Conservation (phyloP, 2,329 filamentous ascomycete species). For the Teratosphaeriaceae sp. region DNA sequence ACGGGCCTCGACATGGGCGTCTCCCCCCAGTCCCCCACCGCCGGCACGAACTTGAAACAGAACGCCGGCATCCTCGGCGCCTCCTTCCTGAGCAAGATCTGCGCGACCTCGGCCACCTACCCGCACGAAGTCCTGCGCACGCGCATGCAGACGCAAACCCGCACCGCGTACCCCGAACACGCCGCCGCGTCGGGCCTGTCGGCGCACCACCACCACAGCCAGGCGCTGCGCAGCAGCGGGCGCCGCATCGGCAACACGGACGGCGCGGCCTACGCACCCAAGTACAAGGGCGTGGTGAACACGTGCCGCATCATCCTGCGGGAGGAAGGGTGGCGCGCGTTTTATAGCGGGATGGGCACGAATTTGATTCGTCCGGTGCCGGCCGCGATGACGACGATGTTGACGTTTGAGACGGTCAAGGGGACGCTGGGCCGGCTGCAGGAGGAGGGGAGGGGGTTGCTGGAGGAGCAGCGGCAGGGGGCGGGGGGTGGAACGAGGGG, state of each 20-base stretch:
- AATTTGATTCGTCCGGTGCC: slow-evolving; percentile 96
- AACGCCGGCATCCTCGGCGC: slow-evolving; percentile 79
- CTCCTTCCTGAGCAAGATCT: slow-evolving; percentile 88
- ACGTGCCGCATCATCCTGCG: slow-evolving; percentile 78
- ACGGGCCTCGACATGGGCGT: slow-evolving; percentile 85
- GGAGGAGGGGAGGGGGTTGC: slow-evolving; percentile 39
- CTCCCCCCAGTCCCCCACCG: slow-evolving; percentile 38
- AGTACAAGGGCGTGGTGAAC: slow-evolving; percentile 71
- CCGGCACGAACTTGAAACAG: slow-evolving; percentile 42
- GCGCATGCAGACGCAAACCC: slow-evolving; percentile 84
- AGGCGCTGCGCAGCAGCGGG: slow-evolving; percentile 28
- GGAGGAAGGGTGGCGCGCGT: slow-evolving; percentile 93
- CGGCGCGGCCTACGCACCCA: slow-evolving; percentile 46
- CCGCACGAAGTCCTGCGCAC: slow-evolving; percentile 96
- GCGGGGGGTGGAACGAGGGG: too few species aligned
- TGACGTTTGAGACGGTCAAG: slow-evolving; percentile 82
- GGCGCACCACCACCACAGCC: slow-evolving; percentile 30
- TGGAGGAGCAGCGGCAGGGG: slow-evolving; percentile 8
- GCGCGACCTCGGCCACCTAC: slow-evolving; percentile 92
- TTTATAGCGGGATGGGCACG: slow-evolving; percentile 94
- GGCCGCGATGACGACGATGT: slow-evolving; percentile 92
- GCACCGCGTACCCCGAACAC: slow-evolving; percentile 46
- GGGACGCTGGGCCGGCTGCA: slow-evolving; percentile 49
- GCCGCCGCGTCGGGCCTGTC: slow-evolving; percentile 44
- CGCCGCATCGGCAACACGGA: slow-evolving; percentile 40